Evolutionary conservation across 768 basidiomycete genomes (phyloP).

Genomic region (Chlorophyllum brunneum): DNA sequence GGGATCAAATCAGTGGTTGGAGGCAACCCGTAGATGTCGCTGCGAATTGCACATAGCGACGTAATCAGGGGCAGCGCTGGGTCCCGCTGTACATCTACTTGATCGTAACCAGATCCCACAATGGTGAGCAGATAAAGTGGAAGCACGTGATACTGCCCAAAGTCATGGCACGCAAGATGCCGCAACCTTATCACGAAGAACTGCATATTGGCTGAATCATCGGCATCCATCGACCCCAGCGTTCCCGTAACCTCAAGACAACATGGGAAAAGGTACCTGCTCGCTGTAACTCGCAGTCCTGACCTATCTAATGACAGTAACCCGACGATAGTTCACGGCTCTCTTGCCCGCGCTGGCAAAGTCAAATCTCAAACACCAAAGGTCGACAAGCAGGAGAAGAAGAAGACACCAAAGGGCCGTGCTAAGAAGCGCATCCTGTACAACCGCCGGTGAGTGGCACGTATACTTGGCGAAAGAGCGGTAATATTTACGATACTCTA

Average conservation of each 20-base stretch:
- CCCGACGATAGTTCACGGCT: constrained; percentile 79
- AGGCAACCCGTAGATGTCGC: too few species aligned
- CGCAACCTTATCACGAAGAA: constrained; percentile 34
- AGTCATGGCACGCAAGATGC: constrained; percentile 14
- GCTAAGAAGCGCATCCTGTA: constrained; percentile 95
- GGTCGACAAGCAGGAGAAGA: constrained; percentile 98
- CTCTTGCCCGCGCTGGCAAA: constrained; percentile 99
- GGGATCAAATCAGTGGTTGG: too few species aligned
- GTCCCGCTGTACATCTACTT: too few species aligned
- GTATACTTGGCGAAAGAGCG: background rate
- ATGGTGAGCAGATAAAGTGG: too few species aligned
- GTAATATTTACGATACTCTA: constrained; percentile 21
- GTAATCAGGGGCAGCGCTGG: too few species aligned
- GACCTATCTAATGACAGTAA: constrained; percentile 1
- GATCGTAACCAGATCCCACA: too few species aligned
- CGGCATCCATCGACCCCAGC: constrained; percentile 26
- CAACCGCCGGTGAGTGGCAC: constrained; percentile 75
- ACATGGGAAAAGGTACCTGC: constrained; percentile 68
- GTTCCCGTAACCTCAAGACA: constrained; percentile 53
- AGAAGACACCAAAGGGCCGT: constrained; percentile 95
- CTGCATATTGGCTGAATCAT: constrained; percentile 38
- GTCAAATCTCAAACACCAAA: constrained; percentile 98
- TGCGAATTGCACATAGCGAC: too few species aligned
- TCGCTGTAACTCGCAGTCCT: constrained; percentile 14
- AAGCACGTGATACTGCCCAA: background rate